Conservation (phyloP, 768 basidiomycete genomes). For the Russula olivacea region DNA sequence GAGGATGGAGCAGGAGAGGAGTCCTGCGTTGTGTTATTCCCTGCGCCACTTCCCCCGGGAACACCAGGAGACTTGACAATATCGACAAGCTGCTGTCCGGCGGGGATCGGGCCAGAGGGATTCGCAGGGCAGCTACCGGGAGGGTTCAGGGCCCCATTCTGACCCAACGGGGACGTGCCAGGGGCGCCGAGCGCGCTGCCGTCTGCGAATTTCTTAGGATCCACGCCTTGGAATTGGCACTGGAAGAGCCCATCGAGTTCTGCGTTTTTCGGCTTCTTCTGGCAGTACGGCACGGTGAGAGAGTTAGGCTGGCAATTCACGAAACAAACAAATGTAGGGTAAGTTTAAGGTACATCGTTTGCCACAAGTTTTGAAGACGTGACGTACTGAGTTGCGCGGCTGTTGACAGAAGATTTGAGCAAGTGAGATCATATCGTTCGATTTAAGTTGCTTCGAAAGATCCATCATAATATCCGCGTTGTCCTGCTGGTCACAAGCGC, state of each 20-base stretch:
- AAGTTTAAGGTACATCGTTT: background rate
- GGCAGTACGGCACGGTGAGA: slow-evolving; percentile 46
- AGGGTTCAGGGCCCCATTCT: slow-evolving; percentile 35
- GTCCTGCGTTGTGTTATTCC: background rate
- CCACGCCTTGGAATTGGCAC: slow-evolving; percentile 49
- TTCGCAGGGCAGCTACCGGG: slow-evolving; percentile 49
- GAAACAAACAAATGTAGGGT: background rate
- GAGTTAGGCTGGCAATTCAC: slow-evolving; percentile 36
- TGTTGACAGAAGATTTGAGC: slow-evolving; percentile 54
- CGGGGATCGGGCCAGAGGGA: slow-evolving; percentile 42
- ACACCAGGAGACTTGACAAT: slow-evolving; percentile 36
- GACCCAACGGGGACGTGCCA: slow-evolving; percentile 52
- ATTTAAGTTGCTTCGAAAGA: slow-evolving; percentile 45
- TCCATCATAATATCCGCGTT: slow-evolving; percentile 46
- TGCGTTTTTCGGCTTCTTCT: slow-evolving; percentile 44
- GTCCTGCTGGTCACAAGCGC: slow-evolving; percentile 41
- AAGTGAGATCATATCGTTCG: slow-evolving; percentile 43
- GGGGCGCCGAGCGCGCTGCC: slow-evolving; percentile 37
- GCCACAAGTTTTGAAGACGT: background rate
- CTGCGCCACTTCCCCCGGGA: slow-evolving; percentile 1
- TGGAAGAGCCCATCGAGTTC: slow-evolving; percentile 54
- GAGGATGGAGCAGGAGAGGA: slow-evolving; percentile 13
- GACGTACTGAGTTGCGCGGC: slow-evolving; percentile 48
- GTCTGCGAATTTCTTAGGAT: slow-evolving; percentile 42
- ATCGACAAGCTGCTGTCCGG: slow-evolving; percentile 41